Evolutionary conservation across 345 rosid genomes (phyloP).

Genomic region (Citrus sp.): DNA sequence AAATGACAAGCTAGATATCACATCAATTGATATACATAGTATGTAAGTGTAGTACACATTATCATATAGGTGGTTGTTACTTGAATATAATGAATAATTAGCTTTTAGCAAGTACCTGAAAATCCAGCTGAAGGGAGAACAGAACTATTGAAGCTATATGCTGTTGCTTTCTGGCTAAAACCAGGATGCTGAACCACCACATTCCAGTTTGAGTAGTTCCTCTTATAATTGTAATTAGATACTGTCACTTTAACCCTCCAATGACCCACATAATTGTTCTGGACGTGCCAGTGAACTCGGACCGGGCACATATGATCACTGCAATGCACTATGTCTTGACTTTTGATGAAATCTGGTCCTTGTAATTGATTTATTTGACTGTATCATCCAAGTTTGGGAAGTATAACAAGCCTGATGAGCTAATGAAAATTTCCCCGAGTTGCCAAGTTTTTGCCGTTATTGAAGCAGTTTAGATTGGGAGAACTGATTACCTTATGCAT

Average conservation of each 20-base stretch:
- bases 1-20: no score
- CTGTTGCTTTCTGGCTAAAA: slow-evolving; percentile 32
- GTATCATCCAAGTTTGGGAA: background rate
- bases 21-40: no score
- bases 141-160: slow-evolving; percentile 52
- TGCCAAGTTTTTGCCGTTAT: background rate
- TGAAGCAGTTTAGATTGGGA: background rate
- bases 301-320: slow-evolving; percentile 57
- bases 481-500: slow-evolving; percentile 42
- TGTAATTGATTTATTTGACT: slow-evolving; percentile 29
- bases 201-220: slow-evolving; percentile 59
- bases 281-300: slow-evolving; percentile 58
- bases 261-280: slow-evolving; percentile 40
- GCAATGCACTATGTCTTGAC: slow-evolving; percentile 42
- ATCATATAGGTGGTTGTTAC: background rate
- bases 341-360: background rate
- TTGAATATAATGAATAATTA: background rate
- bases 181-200: slow-evolving; percentile 56
- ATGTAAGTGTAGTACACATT: no score
- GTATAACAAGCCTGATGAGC: background rate
- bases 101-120: slow-evolving; percentile 27
- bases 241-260: slow-evolving; percentile 57
- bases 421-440: background rate
- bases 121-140: slow-evolving; percentile 38
- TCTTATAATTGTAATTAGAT: slow-evolving; percentile 45